Evolutionary conservation across 2,329 filamentous ascomycete species (phyloP).

Genomic region (Aspergillus fischeri): DNA sequence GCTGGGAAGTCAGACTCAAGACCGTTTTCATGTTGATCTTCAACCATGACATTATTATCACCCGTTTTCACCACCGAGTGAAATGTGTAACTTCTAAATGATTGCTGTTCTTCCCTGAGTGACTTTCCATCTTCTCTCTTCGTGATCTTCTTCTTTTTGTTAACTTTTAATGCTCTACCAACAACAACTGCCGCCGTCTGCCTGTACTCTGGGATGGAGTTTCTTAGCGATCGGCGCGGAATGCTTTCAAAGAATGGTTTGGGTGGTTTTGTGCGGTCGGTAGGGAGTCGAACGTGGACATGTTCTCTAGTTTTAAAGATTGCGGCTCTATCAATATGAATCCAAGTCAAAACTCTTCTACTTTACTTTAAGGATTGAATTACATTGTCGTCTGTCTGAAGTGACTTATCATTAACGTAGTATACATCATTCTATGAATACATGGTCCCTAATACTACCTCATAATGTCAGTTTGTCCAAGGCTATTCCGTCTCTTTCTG

Average conservation of each 20-base stretch:
- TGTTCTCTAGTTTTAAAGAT: neutral
- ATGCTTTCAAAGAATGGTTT: conserved; percentile 19
- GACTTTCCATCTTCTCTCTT: neutral
- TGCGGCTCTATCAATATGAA: neutral
- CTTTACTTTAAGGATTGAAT: neutral
- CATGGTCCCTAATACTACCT: neutral
- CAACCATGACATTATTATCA: neutral
- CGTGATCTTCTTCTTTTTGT: neutral
- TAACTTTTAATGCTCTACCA: neutral
- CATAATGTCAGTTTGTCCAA: neutral
- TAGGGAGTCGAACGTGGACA: neutral
- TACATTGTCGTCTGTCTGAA: neutral
- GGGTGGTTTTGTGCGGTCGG: neutral
- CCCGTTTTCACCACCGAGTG: neutral
- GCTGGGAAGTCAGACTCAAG: neutral
- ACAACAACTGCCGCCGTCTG: neutral
- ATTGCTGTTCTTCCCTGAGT: neutral
- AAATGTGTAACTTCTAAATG: neutral
- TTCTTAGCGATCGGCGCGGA: conserved; percentile 22
- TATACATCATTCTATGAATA: neutral
- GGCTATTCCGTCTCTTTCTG: conserved; percentile 5
- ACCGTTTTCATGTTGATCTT: neutral
- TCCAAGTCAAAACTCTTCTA: neutral
- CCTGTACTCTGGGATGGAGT: conserved; percentile 1
- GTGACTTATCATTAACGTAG: neutral